Evolutionary conservation across 345 rosid species (phyloP).

Genomic region (Eutrema japonicum): DNA sequence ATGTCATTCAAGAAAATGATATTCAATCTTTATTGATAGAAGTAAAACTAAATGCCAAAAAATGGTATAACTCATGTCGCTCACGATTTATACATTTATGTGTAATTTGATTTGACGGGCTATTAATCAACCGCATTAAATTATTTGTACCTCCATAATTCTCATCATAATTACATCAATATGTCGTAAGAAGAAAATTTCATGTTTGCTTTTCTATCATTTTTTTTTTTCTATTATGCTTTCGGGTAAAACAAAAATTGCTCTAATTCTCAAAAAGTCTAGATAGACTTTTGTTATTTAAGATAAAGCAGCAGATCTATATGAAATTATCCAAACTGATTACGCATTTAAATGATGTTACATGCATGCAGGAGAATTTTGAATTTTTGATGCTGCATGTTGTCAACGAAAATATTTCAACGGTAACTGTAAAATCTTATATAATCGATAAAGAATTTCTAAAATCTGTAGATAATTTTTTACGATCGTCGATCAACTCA

Average conservation of each 20-base stretch:
- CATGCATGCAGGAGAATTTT: neutral
- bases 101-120: constrained; percentile 37
- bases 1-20: constrained; percentile 27
- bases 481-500: neutral
- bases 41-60: constrained; percentile 36
- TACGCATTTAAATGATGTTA: constrained; percentile 14
- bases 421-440: neutral
- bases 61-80: constrained; percentile 26
- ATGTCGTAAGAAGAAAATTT: constrained; percentile 26
- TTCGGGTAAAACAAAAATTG: neutral
- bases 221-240: neutral
- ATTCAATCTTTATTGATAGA: constrained; percentile 32
- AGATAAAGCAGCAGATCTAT: neutral
- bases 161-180: constrained; percentile 41
- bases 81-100: neutral
- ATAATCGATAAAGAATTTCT: neutral
- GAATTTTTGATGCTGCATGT: neutral
- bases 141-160: constrained; percentile 24
- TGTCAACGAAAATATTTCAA: neutral
- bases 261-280: neutral
- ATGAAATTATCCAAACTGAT: constrained; percentile 15
- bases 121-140: constrained; percentile 14
- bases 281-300: neutral
- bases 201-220: neutral
- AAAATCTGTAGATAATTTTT: neutral